phyloP scores from a whole-genome alignment of 75 land plant genomes.

The Cunninghamia lanceolata region DNA sequence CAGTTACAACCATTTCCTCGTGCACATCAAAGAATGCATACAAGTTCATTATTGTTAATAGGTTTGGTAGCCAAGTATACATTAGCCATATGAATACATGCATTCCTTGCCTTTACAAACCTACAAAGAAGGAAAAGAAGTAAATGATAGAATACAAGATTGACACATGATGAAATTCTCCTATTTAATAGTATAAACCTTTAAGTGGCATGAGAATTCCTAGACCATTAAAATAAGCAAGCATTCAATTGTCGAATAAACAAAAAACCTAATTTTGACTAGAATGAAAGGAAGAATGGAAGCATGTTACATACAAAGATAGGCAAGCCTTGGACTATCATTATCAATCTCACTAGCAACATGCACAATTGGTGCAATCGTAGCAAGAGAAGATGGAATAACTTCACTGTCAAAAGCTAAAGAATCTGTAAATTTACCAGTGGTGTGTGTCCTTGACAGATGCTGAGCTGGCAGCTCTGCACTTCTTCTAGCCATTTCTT shows the following conservation, averaged over 20 bases:
- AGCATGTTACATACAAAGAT: conserved; percentile 62
- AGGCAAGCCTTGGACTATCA: conserved; percentile 80
- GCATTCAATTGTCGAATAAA: too few species aligned
- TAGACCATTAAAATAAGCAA: too few species aligned
- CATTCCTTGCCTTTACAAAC: too few species aligned
- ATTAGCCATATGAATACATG: too few species aligned
- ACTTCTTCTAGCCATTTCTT: neutral
- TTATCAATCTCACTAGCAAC: conserved; percentile 94
- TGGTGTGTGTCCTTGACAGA: conserved; percentile 63
- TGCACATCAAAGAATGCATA: neutral
- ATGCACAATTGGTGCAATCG: conserved; percentile 90
- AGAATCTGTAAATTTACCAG: conserved; percentile 54
- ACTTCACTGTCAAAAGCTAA: conserved; percentile 75
- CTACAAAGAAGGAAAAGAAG: too few species aligned
- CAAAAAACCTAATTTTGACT: too few species aligned
- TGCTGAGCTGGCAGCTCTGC: conserved; percentile 27
- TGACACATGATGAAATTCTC: neutral
- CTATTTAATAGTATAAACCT: neutral
- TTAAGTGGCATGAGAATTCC: neutral
- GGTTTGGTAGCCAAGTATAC: too few species aligned
- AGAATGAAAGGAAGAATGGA: neutral
- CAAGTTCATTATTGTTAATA: too few species aligned
- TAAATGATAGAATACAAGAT: neutral
- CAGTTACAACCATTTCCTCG: neutral
- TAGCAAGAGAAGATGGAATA: conserved; percentile 80